A percentile compares a stretch with the other conserved stretches of the same genome.
Conservation (phyloP, 768 basidiomycete species). For the Rhizopogon vesiculosus region DNA sequence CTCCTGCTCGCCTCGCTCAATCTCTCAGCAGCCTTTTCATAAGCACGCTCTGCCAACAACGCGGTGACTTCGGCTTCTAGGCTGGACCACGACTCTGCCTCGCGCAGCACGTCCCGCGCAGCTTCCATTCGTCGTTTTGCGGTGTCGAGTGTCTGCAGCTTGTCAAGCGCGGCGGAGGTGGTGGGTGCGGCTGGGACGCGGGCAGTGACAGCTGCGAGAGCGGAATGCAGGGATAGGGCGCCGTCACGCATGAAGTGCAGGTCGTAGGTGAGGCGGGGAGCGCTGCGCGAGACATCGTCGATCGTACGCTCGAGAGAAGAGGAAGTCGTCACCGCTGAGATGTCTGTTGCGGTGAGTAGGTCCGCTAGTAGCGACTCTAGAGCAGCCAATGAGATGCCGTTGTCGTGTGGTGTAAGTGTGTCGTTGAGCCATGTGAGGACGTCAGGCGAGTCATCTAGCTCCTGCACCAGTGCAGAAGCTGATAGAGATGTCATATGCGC, state of each 20-base stretch:
- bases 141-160: slow-evolving; percentile 75
- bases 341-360: slow-evolving; percentile 75
- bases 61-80: slow-evolving; percentile 89
- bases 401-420: slow-evolving; percentile 37
- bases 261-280: slow-evolving; percentile 91
- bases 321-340: slow-evolving; percentile 87
- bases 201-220: slow-evolving; percentile 53
- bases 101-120: slow-evolving; percentile 82
- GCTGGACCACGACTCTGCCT: slow-evolving; percentile 96
- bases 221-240: slow-evolving; percentile 68
- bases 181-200: slow-evolving; percentile 19
- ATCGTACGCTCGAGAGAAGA: slow-evolving; percentile 82
- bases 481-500: slow-evolving; percentile 16
- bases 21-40: slow-evolving; percentile 87
- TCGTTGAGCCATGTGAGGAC: slow-evolving; percentile 72
- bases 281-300: slow-evolving; percentile 86
- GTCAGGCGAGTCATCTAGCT: slow-evolving; percentile 58
- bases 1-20: slow-evolving; percentile 84
- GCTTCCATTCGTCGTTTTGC: slow-evolving; percentile 86
- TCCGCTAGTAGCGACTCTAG: slow-evolving; percentile 58
- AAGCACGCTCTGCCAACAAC: slow-evolving; percentile 73
- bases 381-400: slow-evolving; percentile 31
- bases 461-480: slow-evolving; percentile 41
- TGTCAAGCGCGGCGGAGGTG: slow-evolving; percentile 67
- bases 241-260: slow-evolving; percentile 96